Conservation (phyloP, 441 rosid species). For the Erodium texanum region DNA sequence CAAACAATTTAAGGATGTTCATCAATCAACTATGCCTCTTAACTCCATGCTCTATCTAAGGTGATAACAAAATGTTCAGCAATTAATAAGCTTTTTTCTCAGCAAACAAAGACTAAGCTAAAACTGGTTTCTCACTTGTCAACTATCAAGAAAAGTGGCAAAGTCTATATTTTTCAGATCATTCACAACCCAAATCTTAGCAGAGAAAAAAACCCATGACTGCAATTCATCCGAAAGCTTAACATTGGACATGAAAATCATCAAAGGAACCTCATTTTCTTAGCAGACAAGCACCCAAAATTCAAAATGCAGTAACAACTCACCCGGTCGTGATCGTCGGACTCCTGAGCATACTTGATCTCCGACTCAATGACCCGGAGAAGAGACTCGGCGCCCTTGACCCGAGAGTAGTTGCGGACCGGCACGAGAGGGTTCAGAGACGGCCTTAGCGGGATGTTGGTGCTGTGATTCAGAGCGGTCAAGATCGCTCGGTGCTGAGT, state of each 20-base stretch:
- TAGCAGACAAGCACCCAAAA: too few species aligned
- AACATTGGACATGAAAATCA: background rate
- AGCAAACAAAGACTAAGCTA: background rate
- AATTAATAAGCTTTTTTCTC: background rate
- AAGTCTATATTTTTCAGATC: background rate
- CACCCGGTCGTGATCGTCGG: constrained; percentile 47
- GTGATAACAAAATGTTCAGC: background rate
- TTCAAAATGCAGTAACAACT: background rate
- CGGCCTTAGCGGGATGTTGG: constrained; percentile 16
- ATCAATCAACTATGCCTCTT: background rate
- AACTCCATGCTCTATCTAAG: background rate
- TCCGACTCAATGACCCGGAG: constrained; percentile 53
- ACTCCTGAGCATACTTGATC: constrained; percentile 52
- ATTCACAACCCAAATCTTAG: background rate
- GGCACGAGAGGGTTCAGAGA: constrained; percentile 19
- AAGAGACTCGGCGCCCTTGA: constrained; percentile 38
- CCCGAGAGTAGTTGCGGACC: constrained; percentile 27
- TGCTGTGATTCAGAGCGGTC: constrained; percentile 21
- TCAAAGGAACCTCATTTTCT: background rate
- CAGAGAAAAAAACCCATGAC: background rate
- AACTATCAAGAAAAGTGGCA: too few species aligned
- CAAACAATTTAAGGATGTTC: too few species aligned
- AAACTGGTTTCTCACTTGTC: background rate
- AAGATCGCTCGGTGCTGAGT: constrained; percentile 27
- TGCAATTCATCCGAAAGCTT: background rate